These are phyloP conservation scores for Coelastrella sp. DNA, from an alignment of 139 green algal genomes.

Conservation along the genomic window DNA sequence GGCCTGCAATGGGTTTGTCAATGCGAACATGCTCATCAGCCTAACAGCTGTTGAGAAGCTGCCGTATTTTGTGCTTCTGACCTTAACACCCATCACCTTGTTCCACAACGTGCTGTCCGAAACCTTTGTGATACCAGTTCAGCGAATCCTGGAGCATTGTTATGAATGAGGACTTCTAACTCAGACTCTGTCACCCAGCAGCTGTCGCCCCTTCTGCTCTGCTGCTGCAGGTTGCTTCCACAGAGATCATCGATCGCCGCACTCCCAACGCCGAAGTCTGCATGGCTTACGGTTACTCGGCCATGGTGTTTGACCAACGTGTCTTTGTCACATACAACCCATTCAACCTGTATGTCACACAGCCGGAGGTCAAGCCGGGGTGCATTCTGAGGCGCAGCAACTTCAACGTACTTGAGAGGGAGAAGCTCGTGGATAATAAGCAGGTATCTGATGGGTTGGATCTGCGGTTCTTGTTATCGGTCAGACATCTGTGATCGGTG, in stretches of 20 bases:
- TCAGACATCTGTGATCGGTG: no score
- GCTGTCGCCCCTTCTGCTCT: background rate
- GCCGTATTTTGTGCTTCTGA: no score
- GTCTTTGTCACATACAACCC: slow-evolving; percentile 99
- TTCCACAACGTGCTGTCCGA: no score
- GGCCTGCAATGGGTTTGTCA: no score
- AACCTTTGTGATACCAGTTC: no score
- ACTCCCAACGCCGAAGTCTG: slow-evolving; percentile 95
- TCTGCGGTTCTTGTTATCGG: background rate
- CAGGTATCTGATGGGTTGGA: slow-evolving; percentile 57
- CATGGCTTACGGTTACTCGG: slow-evolving; percentile 96
- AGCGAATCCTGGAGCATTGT: no score
- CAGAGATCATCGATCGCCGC: slow-evolving; percentile 95
- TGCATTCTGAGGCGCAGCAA: slow-evolving; percentile 97
- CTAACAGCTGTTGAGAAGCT: no score
- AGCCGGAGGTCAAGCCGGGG: slow-evolving; percentile 68
- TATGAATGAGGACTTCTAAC: background rate
- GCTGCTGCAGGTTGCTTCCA: slow-evolving; percentile 79
- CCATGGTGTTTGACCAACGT: slow-evolving; percentile 99
- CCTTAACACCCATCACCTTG: no score
- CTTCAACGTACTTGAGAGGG: slow-evolving; percentile 91
- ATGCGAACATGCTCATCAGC: no score
- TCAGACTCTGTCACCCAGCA: background rate
- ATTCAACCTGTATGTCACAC: slow-evolving; percentile 71
- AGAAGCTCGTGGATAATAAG: slow-evolving; percentile 86